Evolutionary conservation across 345 rosid species (phyloP), one percentile per base, ranked within the genome.

Genomic region (Boechera retrofracta): DNA sequence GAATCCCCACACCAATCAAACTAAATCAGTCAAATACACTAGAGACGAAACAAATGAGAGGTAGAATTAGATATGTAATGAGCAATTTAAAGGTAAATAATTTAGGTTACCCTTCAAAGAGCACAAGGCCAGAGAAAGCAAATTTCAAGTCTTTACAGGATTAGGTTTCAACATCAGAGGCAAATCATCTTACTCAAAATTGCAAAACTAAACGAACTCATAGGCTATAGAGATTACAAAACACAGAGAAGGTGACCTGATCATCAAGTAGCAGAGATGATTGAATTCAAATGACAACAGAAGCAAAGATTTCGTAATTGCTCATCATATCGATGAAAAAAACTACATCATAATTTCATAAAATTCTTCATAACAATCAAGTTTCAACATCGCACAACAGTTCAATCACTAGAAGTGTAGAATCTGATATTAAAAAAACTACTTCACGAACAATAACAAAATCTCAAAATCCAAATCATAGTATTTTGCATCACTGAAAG

Each of bases 141-240:
- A 47, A 47, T 15, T 15, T 3, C 1, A 47, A 16, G 26, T 7
- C 53, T 48, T 48, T 16, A 48, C 24, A 42, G 29, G 42, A 26
- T 42, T 54, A 6, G 47, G 47, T 33, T 55, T 15, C 10, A 74
- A 52, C 54, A 52, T 41, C 2, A 42, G 21, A 47, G 5, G 49
- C 6, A 39, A 56, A 70, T 11, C 32, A 69, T 56, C 56, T 55
- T 42, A 10, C 11, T 16, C 9, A 16, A 59, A 66, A 66, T n/a
- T 49, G 3, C 44, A 48, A 48, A 62, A 38, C 11, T 24, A 63
- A 0, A 63, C 18, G 5, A 36, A 16, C 38, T 59, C 55, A 31
- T 57, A 15, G 49, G 48, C 26, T 36, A 51, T n/a, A 9, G 4
- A 61, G 76, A 61, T 54, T 24, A 69, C 31, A 66, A n/a, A 65